phyloP scores from a whole-genome alignment of 2,329 filamentous ascomycete species.

The Penicillium palitans region DNA sequence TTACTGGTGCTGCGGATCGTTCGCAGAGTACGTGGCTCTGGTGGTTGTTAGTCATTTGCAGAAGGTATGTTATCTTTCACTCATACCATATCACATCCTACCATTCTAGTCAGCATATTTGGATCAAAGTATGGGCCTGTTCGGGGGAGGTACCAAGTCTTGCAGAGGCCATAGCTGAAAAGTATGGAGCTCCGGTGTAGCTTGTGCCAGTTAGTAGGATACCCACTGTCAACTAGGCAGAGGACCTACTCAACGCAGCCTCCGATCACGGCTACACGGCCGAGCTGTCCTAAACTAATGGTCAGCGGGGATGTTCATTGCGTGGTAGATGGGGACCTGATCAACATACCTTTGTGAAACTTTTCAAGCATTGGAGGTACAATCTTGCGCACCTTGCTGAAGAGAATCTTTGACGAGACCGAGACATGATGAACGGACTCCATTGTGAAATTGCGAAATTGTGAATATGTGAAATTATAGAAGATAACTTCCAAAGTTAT shows the following conservation, averaged over 20 bases:
- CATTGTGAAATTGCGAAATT: slow-evolving; percentile 21
- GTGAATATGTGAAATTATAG: neutral
- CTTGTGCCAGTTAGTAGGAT: slow-evolving; percentile 31
- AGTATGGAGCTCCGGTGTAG: slow-evolving; percentile 96
- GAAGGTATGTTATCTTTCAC: neutral
- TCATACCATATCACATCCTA: slow-evolving; percentile 74
- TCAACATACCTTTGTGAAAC: slow-evolving; percentile 82
- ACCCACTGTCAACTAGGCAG: neutral
- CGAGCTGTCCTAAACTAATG: slow-evolving; percentile 71
- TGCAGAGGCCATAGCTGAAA: slow-evolving; percentile 95
- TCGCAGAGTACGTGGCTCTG: slow-evolving; percentile 90
- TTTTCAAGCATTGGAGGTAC: slow-evolving; percentile 91
- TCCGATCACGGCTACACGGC: slow-evolving; percentile 88
- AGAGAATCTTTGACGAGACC: slow-evolving; percentile 68
- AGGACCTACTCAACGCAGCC: slow-evolving; percentile 72
- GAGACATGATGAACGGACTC: slow-evolving; percentile 54
- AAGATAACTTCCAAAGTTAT: neutral
- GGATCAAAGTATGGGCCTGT: neutral
- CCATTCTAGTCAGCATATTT: neutral
- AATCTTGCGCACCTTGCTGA: slow-evolving; percentile 81
- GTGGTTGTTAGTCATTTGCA: slow-evolving; percentile 17
- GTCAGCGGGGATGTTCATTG: neutral
- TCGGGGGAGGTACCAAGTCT: slow-evolving; percentile 61
- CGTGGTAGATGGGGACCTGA: neutral
- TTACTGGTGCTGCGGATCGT: slow-evolving; percentile 68